Conservation (phyloP, 1,284 basidiomycete species). For the Microbotryum lychnidis-dioicae region DNA sequence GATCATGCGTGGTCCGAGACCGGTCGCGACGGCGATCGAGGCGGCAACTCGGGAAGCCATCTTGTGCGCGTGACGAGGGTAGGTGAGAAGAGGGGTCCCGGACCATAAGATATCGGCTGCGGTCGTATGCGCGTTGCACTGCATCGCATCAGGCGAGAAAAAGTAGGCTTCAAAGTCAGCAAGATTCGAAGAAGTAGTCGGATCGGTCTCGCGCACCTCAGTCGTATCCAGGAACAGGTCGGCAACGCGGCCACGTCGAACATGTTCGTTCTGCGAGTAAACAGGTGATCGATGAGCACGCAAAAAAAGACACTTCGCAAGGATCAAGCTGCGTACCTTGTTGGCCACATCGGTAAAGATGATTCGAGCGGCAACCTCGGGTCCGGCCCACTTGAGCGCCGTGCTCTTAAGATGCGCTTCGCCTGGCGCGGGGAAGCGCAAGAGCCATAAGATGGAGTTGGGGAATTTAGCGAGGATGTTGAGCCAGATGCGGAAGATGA, state of each 20-base stretch:
- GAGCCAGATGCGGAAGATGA: slow-evolving; percentile 54
- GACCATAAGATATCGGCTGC: slow-evolving; percentile 56
- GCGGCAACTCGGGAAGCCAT: slow-evolving; percentile 57
- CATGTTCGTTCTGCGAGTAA: slow-evolving; percentile 47
- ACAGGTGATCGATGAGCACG: neutral
- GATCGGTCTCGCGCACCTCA: slow-evolving; percentile 43
- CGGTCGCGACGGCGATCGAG: slow-evolving; percentile 53
- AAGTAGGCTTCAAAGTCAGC: neutral
- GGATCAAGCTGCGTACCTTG: slow-evolving; percentile 1
- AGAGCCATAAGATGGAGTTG: slow-evolving; percentile 54
- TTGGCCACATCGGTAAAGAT: slow-evolving; percentile 53
- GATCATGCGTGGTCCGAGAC: slow-evolving; percentile 52
- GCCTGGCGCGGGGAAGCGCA: slow-evolving; percentile 53
- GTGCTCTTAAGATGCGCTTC: slow-evolving; percentile 50
- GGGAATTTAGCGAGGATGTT: slow-evolving; percentile 49
- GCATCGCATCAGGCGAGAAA: neutral
- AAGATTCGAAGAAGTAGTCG: neutral
- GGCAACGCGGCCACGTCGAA: slow-evolving; percentile 50
- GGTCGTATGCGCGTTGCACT: slow-evolving; percentile 58
- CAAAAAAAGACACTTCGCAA: neutral
- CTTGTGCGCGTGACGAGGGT: slow-evolving; percentile 51
- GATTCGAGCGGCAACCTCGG: slow-evolving; percentile 50
- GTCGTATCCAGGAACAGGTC: slow-evolving; percentile 58
- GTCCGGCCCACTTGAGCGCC: slow-evolving; percentile 50
- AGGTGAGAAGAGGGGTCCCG: slow-evolving; percentile 55